Percentiles rank a stretch among this genome's conserved stretches.
Evolutionary conservation across 305 asterid species (phyloP).

Genomic region (Fraxinus latifolia): DNA sequence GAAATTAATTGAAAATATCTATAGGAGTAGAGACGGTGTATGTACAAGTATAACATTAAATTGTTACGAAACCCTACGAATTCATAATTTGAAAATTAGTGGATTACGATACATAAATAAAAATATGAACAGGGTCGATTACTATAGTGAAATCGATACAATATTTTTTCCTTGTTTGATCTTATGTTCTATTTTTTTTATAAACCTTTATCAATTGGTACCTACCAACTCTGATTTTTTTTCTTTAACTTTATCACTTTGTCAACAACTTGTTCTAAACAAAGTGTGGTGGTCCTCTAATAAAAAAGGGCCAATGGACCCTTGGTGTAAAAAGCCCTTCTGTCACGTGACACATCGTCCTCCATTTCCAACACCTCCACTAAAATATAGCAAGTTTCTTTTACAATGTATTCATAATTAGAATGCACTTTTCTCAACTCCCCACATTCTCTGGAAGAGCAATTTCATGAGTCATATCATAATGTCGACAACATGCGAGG

Average conservation of each 20-base stretch:
- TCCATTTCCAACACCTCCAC: slow-evolving; percentile 15
- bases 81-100: not conserved
- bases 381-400: slow-evolving; percentile 1
- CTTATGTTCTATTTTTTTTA: not conserved
- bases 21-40: not conserved
- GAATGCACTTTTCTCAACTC: slow-evolving; percentile 31
- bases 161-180: not conserved
- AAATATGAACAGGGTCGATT: not conserved
- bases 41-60: not conserved
- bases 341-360: slow-evolving; percentile 42
- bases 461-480: slow-evolving; percentile 37
- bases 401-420: slow-evolving; percentile 8
- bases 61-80: slow-evolving; percentile 2
- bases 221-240: slow-evolving; percentile 32
- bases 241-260: slow-evolving; percentile 24
- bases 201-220: not conserved
- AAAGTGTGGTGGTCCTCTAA: slow-evolving; percentile 22
- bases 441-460: slow-evolving; percentile 49
- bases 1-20: not conserved
- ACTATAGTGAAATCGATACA: not conserved
- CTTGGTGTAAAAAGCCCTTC: slow-evolving; percentile 14
- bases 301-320: slow-evolving; percentile 7
- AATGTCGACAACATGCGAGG: slow-evolving; percentile 64
- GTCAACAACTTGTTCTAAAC: slow-evolving; percentile 19
- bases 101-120: not conserved